Percentiles rank a stretch among this genome's conserved stretches.
These are phyloP conservation scores for Diaporthe sp. DNA, from an alignment of 2,329 filamentous ascomycete genomes.

Conservation along the genomic window DNA sequence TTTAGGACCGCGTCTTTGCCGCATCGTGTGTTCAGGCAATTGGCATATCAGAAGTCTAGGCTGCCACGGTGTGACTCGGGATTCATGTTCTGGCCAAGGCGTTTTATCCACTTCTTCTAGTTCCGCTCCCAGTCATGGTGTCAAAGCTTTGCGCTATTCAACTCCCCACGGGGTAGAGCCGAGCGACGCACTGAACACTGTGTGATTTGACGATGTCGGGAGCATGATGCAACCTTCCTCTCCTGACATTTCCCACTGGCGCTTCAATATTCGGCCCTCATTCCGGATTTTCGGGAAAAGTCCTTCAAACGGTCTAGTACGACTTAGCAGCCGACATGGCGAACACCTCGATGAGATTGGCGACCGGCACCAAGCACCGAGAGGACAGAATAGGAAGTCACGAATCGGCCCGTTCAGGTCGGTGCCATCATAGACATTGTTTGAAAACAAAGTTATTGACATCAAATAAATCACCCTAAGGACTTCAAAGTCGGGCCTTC, in stretches of 20 bases:
- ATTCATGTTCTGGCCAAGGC: constrained; percentile 1
- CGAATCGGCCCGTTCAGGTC: constrained; percentile 16
- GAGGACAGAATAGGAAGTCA: background rate
- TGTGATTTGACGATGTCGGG: background rate
- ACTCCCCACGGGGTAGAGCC: constrained; percentile 22
- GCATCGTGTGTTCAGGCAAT: background rate
- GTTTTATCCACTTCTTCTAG: background rate
- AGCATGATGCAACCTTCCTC: constrained; percentile 23
- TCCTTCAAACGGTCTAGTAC: constrained; percentile 10
- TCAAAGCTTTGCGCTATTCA: constrained; percentile 1
- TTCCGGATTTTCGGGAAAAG: constrained; percentile 26
- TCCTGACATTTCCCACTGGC: background rate
- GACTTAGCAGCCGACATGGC: background rate
- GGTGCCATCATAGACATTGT: background rate
- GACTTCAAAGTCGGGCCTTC: constrained; percentile 10
- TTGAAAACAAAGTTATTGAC: background rate
- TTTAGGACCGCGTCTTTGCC: background rate
- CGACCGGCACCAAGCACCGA: constrained; percentile 20
- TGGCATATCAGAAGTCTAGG: background rate
- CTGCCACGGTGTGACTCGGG: constrained; percentile 8
- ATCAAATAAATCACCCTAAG: background rate
- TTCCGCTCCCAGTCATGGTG: background rate
- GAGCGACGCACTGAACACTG: background rate
- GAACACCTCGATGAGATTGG: background rate
- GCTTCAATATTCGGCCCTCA: constrained; percentile 20